These are phyloP conservation scores for Mortierella sp. DNA, from an alignment of 371 early-diverging fungal species.

Conservation along the genomic window DNA sequence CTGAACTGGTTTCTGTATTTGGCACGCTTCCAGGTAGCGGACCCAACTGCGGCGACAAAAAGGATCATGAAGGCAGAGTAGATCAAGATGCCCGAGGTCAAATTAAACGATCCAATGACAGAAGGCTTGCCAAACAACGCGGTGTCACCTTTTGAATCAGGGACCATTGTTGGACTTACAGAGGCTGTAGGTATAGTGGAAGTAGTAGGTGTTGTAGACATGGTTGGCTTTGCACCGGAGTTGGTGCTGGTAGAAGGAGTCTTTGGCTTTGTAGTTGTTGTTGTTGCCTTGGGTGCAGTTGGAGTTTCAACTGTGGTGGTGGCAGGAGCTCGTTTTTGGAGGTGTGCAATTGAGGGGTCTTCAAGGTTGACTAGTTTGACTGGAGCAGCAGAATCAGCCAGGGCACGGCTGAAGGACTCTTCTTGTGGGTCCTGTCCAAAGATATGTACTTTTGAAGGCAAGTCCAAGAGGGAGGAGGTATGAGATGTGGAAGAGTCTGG, in stretches of 20 bases:
- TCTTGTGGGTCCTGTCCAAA: background rate
- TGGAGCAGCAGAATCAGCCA: background rate
- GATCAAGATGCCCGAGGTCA: slow-evolving; percentile 45
- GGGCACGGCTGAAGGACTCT: background rate
- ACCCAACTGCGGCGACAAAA: slow-evolving; percentile 30
- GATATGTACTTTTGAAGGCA: background rate
- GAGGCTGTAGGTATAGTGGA: slow-evolving; percentile 10
- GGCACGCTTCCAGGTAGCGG: slow-evolving; percentile 43
- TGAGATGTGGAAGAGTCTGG: background rate
- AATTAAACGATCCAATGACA: slow-evolving; percentile 33
- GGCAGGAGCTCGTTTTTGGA: slow-evolving; percentile 12
- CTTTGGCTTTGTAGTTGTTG: slow-evolving; percentile 3
- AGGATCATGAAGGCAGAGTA: slow-evolving; percentile 39
- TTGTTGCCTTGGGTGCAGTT: background rate
- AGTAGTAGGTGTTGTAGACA: background rate
- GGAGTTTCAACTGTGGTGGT: background rate
- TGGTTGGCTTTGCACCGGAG: slow-evolving; percentile 16
- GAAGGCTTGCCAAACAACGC: slow-evolving; percentile 51
- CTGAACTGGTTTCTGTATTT: slow-evolving; percentile 50
- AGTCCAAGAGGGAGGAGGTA: background rate
- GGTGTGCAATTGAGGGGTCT: background rate
- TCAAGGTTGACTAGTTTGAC: too few relatives aligned
- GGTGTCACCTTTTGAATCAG: slow-evolving; percentile 35
- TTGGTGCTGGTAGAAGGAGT: background rate
- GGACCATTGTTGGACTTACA: slow-evolving; percentile 8